Evolutionary conservation across 139 green algal species (phyloP), one percentile per base, ranked within the genome.

Genomic region (Chlorella sorokiniana): DNA sequence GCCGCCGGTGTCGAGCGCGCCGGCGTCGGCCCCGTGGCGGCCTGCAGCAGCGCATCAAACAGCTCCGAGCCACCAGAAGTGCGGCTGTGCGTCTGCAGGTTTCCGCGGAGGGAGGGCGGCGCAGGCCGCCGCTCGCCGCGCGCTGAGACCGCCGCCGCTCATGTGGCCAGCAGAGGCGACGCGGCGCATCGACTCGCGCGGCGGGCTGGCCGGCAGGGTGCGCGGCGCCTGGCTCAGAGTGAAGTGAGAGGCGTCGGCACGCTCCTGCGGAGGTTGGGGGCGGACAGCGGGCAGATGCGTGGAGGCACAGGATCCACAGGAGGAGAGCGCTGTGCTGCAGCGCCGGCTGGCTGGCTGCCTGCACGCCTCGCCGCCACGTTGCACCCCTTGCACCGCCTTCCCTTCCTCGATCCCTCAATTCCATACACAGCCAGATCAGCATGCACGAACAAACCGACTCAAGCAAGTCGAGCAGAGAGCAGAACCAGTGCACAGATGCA

Each of bases 1-100:
- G 56, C 56, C 83, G 81, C 69, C 18, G 18, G 56, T 16, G 48
- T 45, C 44, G 35, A 33, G 48, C 63, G 69, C 54, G 44, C 70
- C 70, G 31, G n/a, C 70, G 5, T 77, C 41, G 37, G 73, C 54
- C 85, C 91, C 92, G 91, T 93, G 1, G 93, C 93, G 29, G 93
- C 93, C 84, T 94, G 89, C 6, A 97, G 89, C n/a, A 97, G 87
- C 4, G 93, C 92, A 65, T 95, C 93, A 83, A 97, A 97, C 37
- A 94, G 85, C 76, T 93, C 86, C 41, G 82, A 90, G 62, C 85
- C 90, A 27, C 79, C 78, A 64, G 65, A 85, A 71, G 76, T 85
- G 77, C 80, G 85, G 71, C 65, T 67, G 44, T 74, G 82, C 1
- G 64, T 63, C 73, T 78, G 68, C 76, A 77, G 54, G 61, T 79